Evolutionary conservation across 352 stramenopile genomes (phyloP), one percentile per base, ranked within the genome.

Genomic region (Phytophthora pini): DNA sequence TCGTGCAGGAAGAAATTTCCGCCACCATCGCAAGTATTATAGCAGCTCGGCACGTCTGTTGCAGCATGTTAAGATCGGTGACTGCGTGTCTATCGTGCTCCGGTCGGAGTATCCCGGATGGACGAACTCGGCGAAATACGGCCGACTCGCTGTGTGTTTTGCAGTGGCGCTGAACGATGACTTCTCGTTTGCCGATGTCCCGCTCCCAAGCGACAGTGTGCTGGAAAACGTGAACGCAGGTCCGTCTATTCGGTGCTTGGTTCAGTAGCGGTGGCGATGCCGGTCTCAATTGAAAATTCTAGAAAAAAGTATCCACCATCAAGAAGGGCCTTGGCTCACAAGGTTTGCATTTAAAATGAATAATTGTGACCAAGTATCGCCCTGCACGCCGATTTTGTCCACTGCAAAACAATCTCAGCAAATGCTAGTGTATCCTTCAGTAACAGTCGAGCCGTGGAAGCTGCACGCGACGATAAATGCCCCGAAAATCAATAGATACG

Each of bases 11-110:
- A 64, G 68, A 17, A 56, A 66, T 10, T 82, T 76, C 29, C 82
- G 83, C 24, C 83, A 87, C 60, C 85, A 94, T 52, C 65, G 84
- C 44, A 86, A 80, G 51, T 71, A 66, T 34, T 91, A 82, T 57
- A 52, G 50, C 34, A 56, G 72, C 9, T 76, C 75, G 0, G n/a
- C 48, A 0, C 57, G 40, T 0, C 9, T 94, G n/a, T 15, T 89
- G 8, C n/a, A 65, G 24, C 38, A 74, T 20, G 61, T 94, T 8
- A 61, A 65, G 11, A 39, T 81, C 2, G 85, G 83, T 12, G 68
- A 80, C 43, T 71, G 69, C 12, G 61, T 91, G 24, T 72, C 77
- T 3, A 74, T 94, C 31, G 67, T 88, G 34, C 61, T 92, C 32
- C 76, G 80, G 7, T 92, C 85, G 22, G 56, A 84, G 51, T 90